phyloP scores from a whole-genome alignment of 2,329 filamentous ascomycete genomes.

The Colletotrichum costaricense region DNA sequence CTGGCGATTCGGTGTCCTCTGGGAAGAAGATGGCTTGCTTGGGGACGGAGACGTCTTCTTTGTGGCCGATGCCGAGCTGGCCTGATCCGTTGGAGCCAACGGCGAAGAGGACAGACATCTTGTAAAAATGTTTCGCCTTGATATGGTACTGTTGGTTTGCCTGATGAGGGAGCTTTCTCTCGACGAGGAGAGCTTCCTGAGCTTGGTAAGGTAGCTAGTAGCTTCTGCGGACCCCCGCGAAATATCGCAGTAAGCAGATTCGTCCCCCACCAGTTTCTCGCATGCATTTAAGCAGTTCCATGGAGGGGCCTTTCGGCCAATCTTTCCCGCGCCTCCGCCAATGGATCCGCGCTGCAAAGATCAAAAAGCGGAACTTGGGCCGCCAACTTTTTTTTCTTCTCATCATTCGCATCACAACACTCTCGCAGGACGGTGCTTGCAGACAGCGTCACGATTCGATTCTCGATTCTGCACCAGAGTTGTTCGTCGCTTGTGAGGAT shows the following conservation, averaged over 20 bases:
- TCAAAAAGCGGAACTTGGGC: slow-evolving; percentile 33
- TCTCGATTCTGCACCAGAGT: background rate
- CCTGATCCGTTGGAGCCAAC: slow-evolving; percentile 83
- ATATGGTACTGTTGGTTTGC: background rate
- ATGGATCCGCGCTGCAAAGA: background rate
- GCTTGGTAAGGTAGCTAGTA: background rate
- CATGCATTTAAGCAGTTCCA: slow-evolving; percentile 24
- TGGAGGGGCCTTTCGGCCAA: slow-evolving; percentile 31
- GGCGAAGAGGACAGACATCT: slow-evolving; percentile 70
- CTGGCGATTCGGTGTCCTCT: slow-evolving; percentile 46
- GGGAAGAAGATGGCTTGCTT: slow-evolving; percentile 69
- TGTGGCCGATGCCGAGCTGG: slow-evolving; percentile 78
- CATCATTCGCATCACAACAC: slow-evolving; percentile 10
- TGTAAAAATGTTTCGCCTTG: background rate
- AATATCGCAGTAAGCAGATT: slow-evolving; percentile 23
- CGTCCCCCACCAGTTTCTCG: slow-evolving; percentile 33
- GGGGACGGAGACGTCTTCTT: slow-evolving; percentile 76
- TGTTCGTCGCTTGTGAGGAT: slow-evolving; percentile 31
- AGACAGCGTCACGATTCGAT: slow-evolving; percentile 8
- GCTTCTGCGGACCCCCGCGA: background rate
- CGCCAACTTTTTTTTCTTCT: background rate
- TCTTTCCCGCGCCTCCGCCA: slow-evolving; percentile 32
- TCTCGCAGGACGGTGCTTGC: background rate
- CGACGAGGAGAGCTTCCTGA: background rate
- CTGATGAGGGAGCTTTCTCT: background rate